Percentiles rank a stretch among this genome's conserved stretches.
Conservation (phyloP, 2,329 filamentous ascomycete species). For the Byssoonygena ceratinophila region DNA sequence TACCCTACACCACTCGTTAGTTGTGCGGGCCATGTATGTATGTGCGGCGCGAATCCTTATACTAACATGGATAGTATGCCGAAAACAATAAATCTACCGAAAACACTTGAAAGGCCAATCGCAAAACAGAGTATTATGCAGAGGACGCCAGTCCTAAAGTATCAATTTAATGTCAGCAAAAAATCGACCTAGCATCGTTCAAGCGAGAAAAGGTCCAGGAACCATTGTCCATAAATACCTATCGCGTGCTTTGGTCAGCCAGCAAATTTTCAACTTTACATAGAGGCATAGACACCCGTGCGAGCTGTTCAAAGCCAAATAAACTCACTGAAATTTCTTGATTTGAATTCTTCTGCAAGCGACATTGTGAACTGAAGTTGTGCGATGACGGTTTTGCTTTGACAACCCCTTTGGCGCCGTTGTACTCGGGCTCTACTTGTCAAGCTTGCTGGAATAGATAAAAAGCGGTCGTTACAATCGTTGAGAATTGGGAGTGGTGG, state of each 20-base stretch:
- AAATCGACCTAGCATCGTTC: not conserved
- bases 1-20: slow-evolving; percentile 39
- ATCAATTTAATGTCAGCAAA: not conserved
- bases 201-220: slow-evolving; percentile 24
- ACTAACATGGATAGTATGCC: slow-evolving; percentile 49
- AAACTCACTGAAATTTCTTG: slow-evolving; percentile 55
- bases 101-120: slow-evolving; percentile 58
- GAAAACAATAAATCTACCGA: slow-evolving; percentile 51
- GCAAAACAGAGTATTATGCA: slow-evolving; percentile 57
- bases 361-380: slow-evolving; percentile 30
- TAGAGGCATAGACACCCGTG: not conserved
- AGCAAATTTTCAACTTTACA: slow-evolving; percentile 1
- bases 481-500: not conserved
- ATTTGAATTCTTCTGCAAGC: slow-evolving; percentile 52
- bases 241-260: slow-evolving; percentile 15
- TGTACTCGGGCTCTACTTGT: not conserved
- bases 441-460: not conserved
- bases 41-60: slow-evolving; percentile 3
- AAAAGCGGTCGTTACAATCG: not conserved
- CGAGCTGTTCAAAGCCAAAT: not conserved
- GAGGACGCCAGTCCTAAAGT: slow-evolving; percentile 42
- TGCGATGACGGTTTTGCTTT: not conserved
- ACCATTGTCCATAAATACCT: slow-evolving; percentile 64
- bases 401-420: not conserved
- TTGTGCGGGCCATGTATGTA: not conserved